phyloP scores from a whole-genome alignment of 805 yeast species.

The Pichia membranifaciens region DNA sequence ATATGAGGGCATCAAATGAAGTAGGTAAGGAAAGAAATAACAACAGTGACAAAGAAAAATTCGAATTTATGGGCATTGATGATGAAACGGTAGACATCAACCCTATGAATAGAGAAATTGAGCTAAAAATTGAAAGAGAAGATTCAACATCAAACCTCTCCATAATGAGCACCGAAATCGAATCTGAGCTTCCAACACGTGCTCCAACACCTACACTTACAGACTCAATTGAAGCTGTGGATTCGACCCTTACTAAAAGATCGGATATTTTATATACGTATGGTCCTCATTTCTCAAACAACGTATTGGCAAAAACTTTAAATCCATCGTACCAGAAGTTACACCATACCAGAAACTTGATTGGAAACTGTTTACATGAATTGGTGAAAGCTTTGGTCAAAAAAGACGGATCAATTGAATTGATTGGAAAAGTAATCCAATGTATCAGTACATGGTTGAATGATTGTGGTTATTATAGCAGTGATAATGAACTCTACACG shows the following conservation, averaged over 20 bases:
- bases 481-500: constrained; percentile 24
- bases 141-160: constrained; percentile 15
- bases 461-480: constrained; percentile 27
- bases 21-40: neutral
- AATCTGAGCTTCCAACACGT: constrained; percentile 29
- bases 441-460: constrained; percentile 61
- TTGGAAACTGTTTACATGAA: constrained; percentile 53
- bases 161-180: constrained; percentile 23
- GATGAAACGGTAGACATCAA: constrained; percentile 12
- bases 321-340: constrained; percentile 43
- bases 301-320: constrained; percentile 20
- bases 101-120: constrained; percentile 18
- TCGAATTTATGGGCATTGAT: constrained; percentile 1
- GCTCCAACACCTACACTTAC: constrained; percentile 25
- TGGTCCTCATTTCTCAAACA: constrained; percentile 27
- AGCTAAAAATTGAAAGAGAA: constrained; percentile 12
- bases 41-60: constrained; percentile 1
- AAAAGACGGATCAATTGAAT: constrained; percentile 57
- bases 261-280: constrained; percentile 24
- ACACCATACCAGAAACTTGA: constrained; percentile 52
- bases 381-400: constrained; percentile 42
- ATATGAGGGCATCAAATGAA: neutral
- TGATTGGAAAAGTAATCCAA: constrained; percentile 56
- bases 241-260: constrained; percentile 32
- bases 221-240: constrained; percentile 40